These are phyloP conservation scores for Zizania palustris DNA, from an alignment of 202 grass and related monocot species.

Conservation along the genomic window DNA sequence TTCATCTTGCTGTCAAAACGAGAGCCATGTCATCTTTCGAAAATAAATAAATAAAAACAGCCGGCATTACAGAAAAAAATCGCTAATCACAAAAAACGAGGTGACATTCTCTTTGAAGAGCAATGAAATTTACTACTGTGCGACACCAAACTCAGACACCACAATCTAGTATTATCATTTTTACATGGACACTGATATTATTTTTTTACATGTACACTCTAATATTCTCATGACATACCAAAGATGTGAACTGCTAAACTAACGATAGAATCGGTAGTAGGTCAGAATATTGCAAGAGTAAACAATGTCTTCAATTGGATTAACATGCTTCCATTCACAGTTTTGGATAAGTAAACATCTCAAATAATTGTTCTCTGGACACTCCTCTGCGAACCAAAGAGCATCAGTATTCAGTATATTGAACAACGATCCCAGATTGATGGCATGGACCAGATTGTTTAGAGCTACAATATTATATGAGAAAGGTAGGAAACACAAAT, in stretches of 20 bases:
- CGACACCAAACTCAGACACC: background rate
- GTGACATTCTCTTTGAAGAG: too few species aligned
- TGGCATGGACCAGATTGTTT: background rate
- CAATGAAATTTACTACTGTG: too few species aligned
- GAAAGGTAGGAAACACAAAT: background rate
- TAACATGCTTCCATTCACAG: background rate
- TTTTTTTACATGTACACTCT: background rate
- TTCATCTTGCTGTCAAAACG: slow-evolving; percentile 87
- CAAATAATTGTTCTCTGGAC: background rate
- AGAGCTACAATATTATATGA: slow-evolving; percentile 18
- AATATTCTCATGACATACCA: slow-evolving; percentile 7
- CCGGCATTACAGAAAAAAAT: too few species aligned
- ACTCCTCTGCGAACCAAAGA: background rate
- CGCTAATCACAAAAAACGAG: too few species aligned
- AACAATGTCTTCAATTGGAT: background rate
- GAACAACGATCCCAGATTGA: background rate
- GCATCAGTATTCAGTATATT: background rate
- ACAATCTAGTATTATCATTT: background rate
- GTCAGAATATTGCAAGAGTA: slow-evolving; percentile 20
- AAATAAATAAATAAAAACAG: background rate
- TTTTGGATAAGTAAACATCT: background rate
- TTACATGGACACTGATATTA: too few species aligned
- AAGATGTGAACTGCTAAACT: background rate
- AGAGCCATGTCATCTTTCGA: background rate
- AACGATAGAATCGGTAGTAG: background rate